Evolutionary conservation across 345 rosid genomes (phyloP), one percentile per base, ranked within the genome.

Genomic region (Populus ilicifolia): DNA sequence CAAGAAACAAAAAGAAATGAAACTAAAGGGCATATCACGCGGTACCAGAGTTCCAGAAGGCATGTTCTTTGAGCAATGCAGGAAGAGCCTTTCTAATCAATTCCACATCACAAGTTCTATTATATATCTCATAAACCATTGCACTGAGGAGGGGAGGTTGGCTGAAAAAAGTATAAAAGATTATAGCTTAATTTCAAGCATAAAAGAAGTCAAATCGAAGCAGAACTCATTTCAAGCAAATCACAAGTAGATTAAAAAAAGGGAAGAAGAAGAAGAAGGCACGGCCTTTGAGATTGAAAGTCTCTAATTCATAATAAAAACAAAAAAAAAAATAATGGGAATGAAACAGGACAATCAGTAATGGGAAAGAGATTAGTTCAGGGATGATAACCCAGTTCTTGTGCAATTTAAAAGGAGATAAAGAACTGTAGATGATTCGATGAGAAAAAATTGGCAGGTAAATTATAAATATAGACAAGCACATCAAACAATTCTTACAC

Each of bases 71-170:
- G 76, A 92, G 78, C 82, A 96, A 88, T 33, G 89, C 86, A 56
- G 93, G 97, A 41, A 94, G 82, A 67, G 94, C 84, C 72, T 81
- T 81, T 72, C 12, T 80, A 64, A 87, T 84, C 73, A 92, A 85
- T 65, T 90, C 88, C 39, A 75, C 75, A 72, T 92, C 98, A 67
- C 83, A 84, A n/a, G 99, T 94, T 46, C 72, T 84, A 10, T 84
- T 83, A 77, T 88, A 92, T 79, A 94, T 88, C 67, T 84, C 93
- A 16, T 67, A 65, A 50, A 96, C 86, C 99, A 94, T 94, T 76
- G 99, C 87, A 84, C 95, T 92, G 33, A 96, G 83, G 17, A 96
- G 88, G 25, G 99, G 98, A 52, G 99, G 99, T 76, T 94, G 91
- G 84, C 99, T 96, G 76, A 78, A 82, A 81, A 52, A 36, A 8